phyloP scores from a whole-genome alignment of 1,139 yeast species.

The Saccharomyces hybrid region DNA sequence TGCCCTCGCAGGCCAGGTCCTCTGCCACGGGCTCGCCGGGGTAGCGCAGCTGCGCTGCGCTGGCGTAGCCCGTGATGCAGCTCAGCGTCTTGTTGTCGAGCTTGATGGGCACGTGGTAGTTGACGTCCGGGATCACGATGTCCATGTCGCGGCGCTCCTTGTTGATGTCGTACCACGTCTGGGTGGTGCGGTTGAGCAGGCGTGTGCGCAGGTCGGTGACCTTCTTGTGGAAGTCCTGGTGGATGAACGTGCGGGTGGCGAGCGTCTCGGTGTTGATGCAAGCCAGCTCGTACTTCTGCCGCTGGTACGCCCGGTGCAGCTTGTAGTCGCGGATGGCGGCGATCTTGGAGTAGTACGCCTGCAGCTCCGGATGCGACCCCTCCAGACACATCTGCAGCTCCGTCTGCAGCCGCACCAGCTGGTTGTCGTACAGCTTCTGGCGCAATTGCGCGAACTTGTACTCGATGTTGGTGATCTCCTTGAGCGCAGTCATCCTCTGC shows the following conservation, averaged over 20 bases:
- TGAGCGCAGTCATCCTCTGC: conserved; percentile 39
- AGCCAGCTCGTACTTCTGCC: conserved; percentile 62
- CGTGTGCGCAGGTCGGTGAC: conserved; percentile 59
- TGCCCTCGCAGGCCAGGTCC: conserved; percentile 30
- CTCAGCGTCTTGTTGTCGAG: conserved; percentile 28
- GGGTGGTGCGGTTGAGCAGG: conserved; percentile 67
- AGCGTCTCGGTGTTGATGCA: conserved; percentile 75
- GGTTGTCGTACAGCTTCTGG: conserved; percentile 69
- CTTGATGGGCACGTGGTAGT: conserved; percentile 32
- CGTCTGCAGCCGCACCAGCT: conserved; percentile 63
- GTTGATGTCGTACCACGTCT: conserved; percentile 87
- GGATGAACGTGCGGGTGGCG: conserved; percentile 72
- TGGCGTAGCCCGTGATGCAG: conserved; percentile 33
- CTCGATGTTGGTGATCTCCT: conserved; percentile 68
- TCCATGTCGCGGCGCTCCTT: conserved; percentile 84
- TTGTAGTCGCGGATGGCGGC: conserved; percentile 64
- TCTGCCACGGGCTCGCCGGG: conserved; percentile 29
- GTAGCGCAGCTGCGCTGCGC: conserved; percentile 28
- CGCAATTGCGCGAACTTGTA: conserved; percentile 76
- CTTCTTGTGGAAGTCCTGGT: conserved; percentile 72
- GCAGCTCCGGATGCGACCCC: conserved; percentile 85
- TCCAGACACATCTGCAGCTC: conserved; percentile 81
- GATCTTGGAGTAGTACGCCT: conserved; percentile 57
- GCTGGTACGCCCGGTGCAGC: conserved; percentile 56
- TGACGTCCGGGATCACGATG: conserved; percentile 47